phyloP scores from a whole-genome alignment of 768 basidiomycete genomes.

The Podaxis rugospora region DNA sequence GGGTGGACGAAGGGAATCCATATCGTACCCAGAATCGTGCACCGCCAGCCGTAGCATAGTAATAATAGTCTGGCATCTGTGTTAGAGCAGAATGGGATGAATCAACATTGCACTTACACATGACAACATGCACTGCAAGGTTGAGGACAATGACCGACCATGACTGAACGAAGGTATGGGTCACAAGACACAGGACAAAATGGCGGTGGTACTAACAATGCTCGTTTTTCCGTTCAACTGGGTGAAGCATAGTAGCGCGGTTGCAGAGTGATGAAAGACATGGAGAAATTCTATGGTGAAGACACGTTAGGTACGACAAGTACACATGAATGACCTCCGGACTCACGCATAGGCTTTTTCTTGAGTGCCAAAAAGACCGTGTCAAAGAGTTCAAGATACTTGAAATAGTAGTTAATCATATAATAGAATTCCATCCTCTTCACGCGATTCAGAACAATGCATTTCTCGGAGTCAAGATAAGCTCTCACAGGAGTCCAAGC shows the following conservation, averaged over 20 bases:
- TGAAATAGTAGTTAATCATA: slow-evolving; percentile 99
- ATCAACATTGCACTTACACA: slow-evolving; percentile 65
- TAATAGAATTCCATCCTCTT: slow-evolving; percentile 95
- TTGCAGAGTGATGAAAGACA: slow-evolving; percentile 99
- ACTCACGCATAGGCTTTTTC: slow-evolving; percentile 93
- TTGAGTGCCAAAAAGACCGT: slow-evolving; percentile 96
- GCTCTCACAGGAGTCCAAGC: slow-evolving; percentile 86
- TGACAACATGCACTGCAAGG: slow-evolving; percentile 90
- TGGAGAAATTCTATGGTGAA: slow-evolving; percentile 79
- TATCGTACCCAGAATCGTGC: slow-evolving; percentile 85
- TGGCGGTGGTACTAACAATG: slow-evolving; percentile 55
- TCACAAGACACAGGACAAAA: background rate
- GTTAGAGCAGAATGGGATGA: background rate
- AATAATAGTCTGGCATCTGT: slow-evolving; percentile 82
- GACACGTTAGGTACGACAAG: slow-evolving; percentile 8
- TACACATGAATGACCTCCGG: background rate
- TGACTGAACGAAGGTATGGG: slow-evolving; percentile 48
- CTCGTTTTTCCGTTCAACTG: slow-evolving; percentile 95
- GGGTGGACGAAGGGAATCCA: background rate
- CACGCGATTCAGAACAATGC: background rate
- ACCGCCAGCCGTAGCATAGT: slow-evolving; percentile 97
- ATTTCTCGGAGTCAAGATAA: slow-evolving; percentile 14
- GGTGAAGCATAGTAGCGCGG: slow-evolving; percentile 89
- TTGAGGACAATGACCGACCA: slow-evolving; percentile 95
- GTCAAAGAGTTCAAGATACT: slow-evolving; percentile 94